These are phyloP conservation scores for Posidonia oceanica DNA, from an alignment of 116 monocot species.

Conservation along the genomic window DNA sequence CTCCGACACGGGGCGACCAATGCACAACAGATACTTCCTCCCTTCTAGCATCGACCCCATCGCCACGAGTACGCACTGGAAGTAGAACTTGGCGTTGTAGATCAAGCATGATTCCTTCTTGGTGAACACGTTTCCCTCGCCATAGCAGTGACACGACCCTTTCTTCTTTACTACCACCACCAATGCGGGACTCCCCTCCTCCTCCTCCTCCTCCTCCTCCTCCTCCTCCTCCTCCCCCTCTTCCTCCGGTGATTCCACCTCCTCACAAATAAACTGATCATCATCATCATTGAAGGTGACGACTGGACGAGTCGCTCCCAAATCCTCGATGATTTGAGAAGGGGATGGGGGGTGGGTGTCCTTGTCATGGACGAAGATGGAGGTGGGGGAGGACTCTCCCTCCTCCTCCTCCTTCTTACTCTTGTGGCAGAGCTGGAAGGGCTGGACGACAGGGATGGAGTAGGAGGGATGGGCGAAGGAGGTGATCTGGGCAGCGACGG, in stretches of 20 bases:
- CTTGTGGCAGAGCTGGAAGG: conserved; percentile 4
- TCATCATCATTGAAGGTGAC: no score
- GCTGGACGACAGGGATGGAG: conserved; percentile 49
- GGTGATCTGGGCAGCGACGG: conserved; percentile 26
- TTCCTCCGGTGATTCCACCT: conserved; percentile 7
- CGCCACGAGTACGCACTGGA: conserved; percentile 42
- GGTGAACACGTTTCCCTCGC: conserved; percentile 46
- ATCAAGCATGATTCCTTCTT: conserved; percentile 71
- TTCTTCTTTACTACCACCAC: no score
- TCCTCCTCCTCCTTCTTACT: neutral
- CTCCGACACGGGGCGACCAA: conserved; percentile 50
- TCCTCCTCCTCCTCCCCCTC: no score
- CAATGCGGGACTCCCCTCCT: neutral
- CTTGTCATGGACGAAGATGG: no score
- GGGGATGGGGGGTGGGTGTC: no score
- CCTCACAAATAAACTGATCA: no score
- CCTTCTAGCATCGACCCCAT: conserved; percentile 98
- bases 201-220: conserved; percentile 1
- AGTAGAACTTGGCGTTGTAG: conserved; percentile 68
- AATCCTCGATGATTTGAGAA: no score
- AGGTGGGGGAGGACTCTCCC: no score
- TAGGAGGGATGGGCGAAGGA: conserved; percentile 9
- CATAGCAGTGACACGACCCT: conserved; percentile 48
- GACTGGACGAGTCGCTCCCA: no score
- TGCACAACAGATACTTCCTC: conserved; percentile 68